Conservation (phyloP, 108 stramenopile genomes). For the Poteriospumella lacustris region DNA sequence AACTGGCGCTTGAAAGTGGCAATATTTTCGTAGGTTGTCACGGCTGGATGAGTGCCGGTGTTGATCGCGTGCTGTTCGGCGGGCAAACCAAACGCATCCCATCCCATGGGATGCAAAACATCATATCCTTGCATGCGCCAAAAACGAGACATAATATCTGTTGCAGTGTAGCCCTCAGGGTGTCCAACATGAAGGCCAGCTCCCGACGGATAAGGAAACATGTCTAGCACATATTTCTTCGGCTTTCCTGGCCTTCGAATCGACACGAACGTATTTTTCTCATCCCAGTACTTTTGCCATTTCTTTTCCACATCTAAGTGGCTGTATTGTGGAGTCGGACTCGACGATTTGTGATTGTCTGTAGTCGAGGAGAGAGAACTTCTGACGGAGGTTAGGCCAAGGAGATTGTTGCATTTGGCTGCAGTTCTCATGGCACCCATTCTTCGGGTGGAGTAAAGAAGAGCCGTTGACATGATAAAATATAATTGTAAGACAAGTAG, state of each 20-base stretch:
- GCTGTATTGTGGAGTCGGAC: too few species aligned
- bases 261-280: conserved; percentile 43
- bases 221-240: conserved; percentile 57
- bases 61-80: conserved; percentile 98
- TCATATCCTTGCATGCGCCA: conserved; percentile 90
- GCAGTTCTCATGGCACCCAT: too few species aligned
- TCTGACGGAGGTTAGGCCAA: too few species aligned
- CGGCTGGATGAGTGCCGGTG: conserved; percentile 86
- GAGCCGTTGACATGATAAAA: too few species aligned
- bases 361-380: too few species aligned
- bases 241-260: conserved; percentile 13
- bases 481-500: too few species aligned
- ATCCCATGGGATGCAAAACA: conserved; percentile 98
- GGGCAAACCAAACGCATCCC: conserved; percentile 99
- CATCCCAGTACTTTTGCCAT: conserved; percentile 51
- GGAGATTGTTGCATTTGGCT: too few species aligned
- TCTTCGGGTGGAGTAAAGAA: too few species aligned
- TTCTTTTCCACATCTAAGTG: conserved; percentile 41
- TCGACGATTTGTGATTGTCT: too few species aligned
- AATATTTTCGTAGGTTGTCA: conserved; percentile 83
- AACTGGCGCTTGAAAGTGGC: conserved; percentile 89
- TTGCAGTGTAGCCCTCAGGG: conserved; percentile 88
- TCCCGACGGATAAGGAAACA: conserved; percentile 99
- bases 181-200: conserved; percentile 94
- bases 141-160: conserved; percentile 94